A percentile compares a stretch with the other conserved stretches of the same genome.
Conservation (phyloP, 441 rosid species). For the Theobroma grandiflorum region DNA sequence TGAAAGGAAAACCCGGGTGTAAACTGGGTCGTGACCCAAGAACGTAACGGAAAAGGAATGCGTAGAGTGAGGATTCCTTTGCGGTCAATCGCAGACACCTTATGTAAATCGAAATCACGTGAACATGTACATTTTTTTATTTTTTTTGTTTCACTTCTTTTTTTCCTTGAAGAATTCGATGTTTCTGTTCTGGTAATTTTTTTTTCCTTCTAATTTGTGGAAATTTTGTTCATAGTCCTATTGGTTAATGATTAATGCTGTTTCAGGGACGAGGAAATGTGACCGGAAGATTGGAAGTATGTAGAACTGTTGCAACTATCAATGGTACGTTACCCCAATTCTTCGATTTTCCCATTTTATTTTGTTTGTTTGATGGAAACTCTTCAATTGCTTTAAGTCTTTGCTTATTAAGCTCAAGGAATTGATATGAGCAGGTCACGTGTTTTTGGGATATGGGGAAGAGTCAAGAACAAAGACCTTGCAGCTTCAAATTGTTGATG, state of each 20-base stretch:
- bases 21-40: constrained; percentile 10
- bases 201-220: background rate
- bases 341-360: background rate
- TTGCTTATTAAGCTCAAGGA: background rate
- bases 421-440: constrained; percentile 44
- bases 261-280: constrained; percentile 48
- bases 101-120: constrained; percentile 37
- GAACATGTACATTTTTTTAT: constrained; percentile 35
- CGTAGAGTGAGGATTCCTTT: constrained; percentile 46
- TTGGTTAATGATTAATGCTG: constrained; percentile 22
- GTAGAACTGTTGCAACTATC: constrained; percentile 47
- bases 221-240: background rate
- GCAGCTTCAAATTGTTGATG: constrained; percentile 65
- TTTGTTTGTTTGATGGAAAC: background rate
- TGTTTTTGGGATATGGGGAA: constrained; percentile 34
- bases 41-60: constrained; percentile 36
- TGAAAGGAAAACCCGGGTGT: background rate
- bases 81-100: constrained; percentile 40
- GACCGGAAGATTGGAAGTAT: constrained; percentile 34
- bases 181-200: background rate
- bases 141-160: background rate
- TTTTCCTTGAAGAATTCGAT: constrained; percentile 14
- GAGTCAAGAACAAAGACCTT: constrained; percentile 40
- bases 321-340: constrained; percentile 15
- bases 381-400: background rate